Evolutionary conservation across 805 yeast species (phyloP).

Genomic region (Yarrowia alimentaria): DNA sequence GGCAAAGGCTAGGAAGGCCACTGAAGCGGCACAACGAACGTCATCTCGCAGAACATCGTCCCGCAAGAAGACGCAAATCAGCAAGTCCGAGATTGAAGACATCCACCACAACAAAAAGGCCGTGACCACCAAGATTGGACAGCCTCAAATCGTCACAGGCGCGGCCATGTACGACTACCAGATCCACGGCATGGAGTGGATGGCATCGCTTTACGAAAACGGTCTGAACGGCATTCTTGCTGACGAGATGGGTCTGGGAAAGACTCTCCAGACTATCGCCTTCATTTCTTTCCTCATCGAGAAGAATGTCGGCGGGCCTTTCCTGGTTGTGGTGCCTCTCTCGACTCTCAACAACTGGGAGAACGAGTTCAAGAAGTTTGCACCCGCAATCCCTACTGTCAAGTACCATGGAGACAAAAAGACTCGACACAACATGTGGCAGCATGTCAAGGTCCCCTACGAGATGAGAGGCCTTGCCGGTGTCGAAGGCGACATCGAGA

Average conservation of each 20-base stretch:
- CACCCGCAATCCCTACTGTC: conserved; percentile 64
- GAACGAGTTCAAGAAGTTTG: conserved; percentile 65
- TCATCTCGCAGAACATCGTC: no score
- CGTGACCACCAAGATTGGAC: conserved; percentile 37
- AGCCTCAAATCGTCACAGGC: conserved; percentile 55
- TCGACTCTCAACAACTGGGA: conserved; percentile 88
- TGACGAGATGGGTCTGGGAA: conserved; percentile 97
- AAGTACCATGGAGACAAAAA: conserved; percentile 61
- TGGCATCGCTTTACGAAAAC: conserved; percentile 81
- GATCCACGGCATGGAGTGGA: conserved; percentile 87
- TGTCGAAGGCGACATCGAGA: conserved; percentile 31
- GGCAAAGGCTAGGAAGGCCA: no score
- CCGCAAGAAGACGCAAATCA: neutral
- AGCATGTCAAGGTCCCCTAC: neutral
- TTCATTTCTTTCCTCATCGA: conserved; percentile 80
- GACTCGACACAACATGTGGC: conserved; percentile 48
- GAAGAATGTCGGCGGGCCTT: conserved; percentile 83
- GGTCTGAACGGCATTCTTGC: conserved; percentile 94
- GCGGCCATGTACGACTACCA: conserved; percentile 79
- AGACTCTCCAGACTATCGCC: conserved; percentile 85
- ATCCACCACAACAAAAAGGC: neutral
- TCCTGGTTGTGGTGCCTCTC: conserved; percentile 90
- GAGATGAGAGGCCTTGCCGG: conserved; percentile 28
- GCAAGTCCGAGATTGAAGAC: conserved; percentile 4
- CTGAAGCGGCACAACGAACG: no score